A percentile compares a stretch with the other conserved stretches of the same genome.
Evolutionary conservation across 23 red algal species (phyloP).

Genomic region (Gracilaria caudata): DNA sequence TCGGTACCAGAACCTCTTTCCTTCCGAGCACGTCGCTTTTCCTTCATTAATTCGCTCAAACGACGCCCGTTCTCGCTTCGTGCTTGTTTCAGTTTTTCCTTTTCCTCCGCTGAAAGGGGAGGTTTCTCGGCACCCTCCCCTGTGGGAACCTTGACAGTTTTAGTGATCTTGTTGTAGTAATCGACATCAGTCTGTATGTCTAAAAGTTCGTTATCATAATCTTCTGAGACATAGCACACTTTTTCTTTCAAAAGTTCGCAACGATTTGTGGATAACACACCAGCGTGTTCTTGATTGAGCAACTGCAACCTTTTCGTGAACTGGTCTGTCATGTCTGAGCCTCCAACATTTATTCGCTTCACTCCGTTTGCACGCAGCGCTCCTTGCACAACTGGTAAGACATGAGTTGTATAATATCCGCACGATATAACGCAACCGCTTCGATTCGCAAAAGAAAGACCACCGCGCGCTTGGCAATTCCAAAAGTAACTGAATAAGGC

Average conservation of each 20-base stretch:
- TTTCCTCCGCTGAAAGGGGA: slow-evolving; percentile 59
- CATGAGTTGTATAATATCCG: slow-evolving; percentile 70
- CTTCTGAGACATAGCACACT: slow-evolving; percentile 52
- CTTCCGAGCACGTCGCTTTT: slow-evolving; percentile 52
- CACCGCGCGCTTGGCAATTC: slow-evolving; percentile 44
- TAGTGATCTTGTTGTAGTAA: slow-evolving; percentile 51
- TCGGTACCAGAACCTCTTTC: slow-evolving; percentile 62
- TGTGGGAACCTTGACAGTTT: slow-evolving; percentile 54
- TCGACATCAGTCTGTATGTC: slow-evolving; percentile 52
- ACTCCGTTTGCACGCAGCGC: slow-evolving; percentile 7
- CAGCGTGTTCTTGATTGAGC: slow-evolving; percentile 61
- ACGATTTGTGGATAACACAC: slow-evolving; percentile 30
- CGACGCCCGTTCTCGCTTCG: slow-evolving; percentile 71
- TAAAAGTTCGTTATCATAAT: slow-evolving; percentile 72
- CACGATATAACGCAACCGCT: slow-evolving; percentile 64
- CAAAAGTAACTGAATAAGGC: slow-evolving; percentile 81
- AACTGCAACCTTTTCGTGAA: slow-evolving; percentile 67
- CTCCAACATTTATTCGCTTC: slow-evolving; percentile 78
- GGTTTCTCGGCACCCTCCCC: slow-evolving; percentile 57
- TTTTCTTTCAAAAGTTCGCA: slow-evolving; percentile 63
- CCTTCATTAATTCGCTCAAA: slow-evolving; percentile 63
- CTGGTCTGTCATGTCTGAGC: slow-evolving; percentile 51
- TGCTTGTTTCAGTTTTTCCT: slow-evolving; percentile 39
- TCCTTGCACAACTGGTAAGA: slow-evolving; percentile 68
- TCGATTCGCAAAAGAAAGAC: slow-evolving; percentile 27